A percentile compares a stretch with the other conserved stretches of the same genome.
phyloP scores from a whole-genome alignment of 108 stramenopile genomes.

The Nannochloropsis granulata region DNA sequence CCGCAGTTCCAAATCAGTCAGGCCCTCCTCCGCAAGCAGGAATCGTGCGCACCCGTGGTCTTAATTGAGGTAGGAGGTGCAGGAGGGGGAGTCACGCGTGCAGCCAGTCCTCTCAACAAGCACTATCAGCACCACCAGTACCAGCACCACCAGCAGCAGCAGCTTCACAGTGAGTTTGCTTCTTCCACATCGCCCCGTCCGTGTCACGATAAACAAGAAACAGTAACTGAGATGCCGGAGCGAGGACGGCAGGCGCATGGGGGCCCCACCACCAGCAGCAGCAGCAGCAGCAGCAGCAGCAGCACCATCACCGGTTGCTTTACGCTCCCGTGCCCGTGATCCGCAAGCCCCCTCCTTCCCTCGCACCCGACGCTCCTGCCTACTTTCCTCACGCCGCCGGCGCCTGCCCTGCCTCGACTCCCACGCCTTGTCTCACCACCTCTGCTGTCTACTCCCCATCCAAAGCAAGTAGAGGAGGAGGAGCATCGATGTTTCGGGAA shows the following conservation, averaged over 20 bases:
- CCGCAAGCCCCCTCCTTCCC: not conserved
- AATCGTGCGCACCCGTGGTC: not conserved
- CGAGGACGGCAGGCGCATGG: too few relatives aligned
- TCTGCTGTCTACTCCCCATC: not conserved
- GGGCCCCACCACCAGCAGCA: too few relatives aligned
- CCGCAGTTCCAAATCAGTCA: not conserved
- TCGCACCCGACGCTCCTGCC: not conserved
- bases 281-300: not conserved
- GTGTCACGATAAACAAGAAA: too few relatives aligned
- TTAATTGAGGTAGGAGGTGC: not conserved
- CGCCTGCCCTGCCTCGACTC: not conserved
- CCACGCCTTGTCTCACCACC: not conserved
- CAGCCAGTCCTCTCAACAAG: too few relatives aligned
- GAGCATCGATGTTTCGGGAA: not conserved
- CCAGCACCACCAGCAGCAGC: too few relatives aligned
- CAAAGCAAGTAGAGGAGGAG: not conserved
- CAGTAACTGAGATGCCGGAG: too few relatives aligned
- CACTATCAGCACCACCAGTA: too few relatives aligned
- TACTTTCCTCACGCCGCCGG: not conserved
- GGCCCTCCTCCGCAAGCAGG: not conserved
- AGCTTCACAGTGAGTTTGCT: too few relatives aligned
- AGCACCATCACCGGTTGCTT: not conserved
- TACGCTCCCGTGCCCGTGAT: not conserved
- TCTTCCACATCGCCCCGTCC: too few relatives aligned
- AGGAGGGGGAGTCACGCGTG: too few relatives aligned